phyloP scores from a whole-genome alignment of 495 filamentous ascomycete species.

The Trichoderma parareesei region DNA sequence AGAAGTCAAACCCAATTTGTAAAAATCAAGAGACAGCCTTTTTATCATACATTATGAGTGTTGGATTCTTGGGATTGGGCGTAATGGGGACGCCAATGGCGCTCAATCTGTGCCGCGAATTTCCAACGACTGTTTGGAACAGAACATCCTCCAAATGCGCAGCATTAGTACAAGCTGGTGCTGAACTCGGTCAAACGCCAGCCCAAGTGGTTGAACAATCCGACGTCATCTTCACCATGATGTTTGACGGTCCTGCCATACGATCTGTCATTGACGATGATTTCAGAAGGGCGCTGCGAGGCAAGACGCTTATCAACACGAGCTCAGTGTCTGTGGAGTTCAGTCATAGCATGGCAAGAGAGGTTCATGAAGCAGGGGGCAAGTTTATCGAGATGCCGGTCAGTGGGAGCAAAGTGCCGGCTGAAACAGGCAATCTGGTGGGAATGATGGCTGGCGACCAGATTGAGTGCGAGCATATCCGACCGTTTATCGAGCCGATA shows the following conservation, averaged over 20 bases:
- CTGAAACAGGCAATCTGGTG: slow-evolving; percentile 14
- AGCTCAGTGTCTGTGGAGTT: slow-evolving; percentile 15
- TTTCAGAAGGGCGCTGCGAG: slow-evolving; percentile 11
- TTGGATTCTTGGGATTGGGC: slow-evolving; percentile 15
- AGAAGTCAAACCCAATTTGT: neutral
- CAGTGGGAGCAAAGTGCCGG: slow-evolving; percentile 15
- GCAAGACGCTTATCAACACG: slow-evolving; percentile 15
- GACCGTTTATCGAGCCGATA: slow-evolving; percentile 11
- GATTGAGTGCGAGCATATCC: neutral
- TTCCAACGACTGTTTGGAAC: slow-evolving; percentile 14
- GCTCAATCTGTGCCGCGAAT: slow-evolving; percentile 11
- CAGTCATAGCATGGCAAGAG: slow-evolving; percentile 10
- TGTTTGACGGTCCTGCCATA: slow-evolving; percentile 14
- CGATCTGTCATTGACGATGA: slow-evolving; percentile 10
- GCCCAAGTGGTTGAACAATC: slow-evolving; percentile 12
- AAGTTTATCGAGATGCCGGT: slow-evolving; percentile 15
- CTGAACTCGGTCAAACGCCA: slow-evolving; percentile 6
- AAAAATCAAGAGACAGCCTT: neutral
- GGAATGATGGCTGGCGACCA: slow-evolving; percentile 15
- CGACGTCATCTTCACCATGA: slow-evolving; percentile 16
- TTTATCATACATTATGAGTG: neutral
- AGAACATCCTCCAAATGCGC: slow-evolving; percentile 14
- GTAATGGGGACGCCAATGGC: slow-evolving; percentile 16
- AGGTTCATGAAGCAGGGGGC: slow-evolving; percentile 10
- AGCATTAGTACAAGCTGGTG: slow-evolving; percentile 10